Base-by-base conservation (phyloP, 768 basidiomycete species). In the Inosperma sp. region DNA sequence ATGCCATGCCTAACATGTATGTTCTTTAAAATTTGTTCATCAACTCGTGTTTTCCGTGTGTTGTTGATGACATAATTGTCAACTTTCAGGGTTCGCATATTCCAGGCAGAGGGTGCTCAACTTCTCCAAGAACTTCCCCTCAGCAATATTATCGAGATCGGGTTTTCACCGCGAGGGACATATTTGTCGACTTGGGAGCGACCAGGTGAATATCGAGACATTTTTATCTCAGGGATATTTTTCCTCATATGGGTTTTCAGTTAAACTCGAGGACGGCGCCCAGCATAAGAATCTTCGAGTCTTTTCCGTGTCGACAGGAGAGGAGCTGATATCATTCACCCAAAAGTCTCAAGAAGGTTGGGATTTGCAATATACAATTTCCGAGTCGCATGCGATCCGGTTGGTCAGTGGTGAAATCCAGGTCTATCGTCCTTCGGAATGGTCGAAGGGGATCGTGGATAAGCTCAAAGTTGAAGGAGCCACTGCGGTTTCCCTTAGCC, bases 121-220 rank as follows among this genome's bases (percentile, higher is more conserved):
- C 75, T 92, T 51, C 74, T 93, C 53, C 81, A 81, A 58, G 86
- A 92, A 62, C 80, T 95, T 54, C 67, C 77, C 37, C 72, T 89
- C 44, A 77, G 85, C 60, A 88, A 85, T 60, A 78, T 88, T 55
- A 65, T 93, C 46, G 96, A 97, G 63, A 65, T 97, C 59, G 79
- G 79, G 60, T 96, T 99, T 70, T 98, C 95, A 5, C 94, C 96
- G 8, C 81, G 88, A 54, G 94, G 92, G 31, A 92, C 88, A 0
- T 97, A 91, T 68, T 63, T 99, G 35, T 94, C 92, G 47, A 94
- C 91, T 40, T 98, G 94, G 91, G 94, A 97, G 71, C 82, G 96
- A 52, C 90, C 87, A 58, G 74, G 83, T 84, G 61, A 45, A 76
- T 66, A 47, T 12, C 49, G 19, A 13, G 14, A 7, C 23, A 12